Percentiles rank a stretch among this genome's conserved stretches.
phyloP scores from a whole-genome alignment of 345 rosid genomes.

The Limnanthes douglasii region DNA sequence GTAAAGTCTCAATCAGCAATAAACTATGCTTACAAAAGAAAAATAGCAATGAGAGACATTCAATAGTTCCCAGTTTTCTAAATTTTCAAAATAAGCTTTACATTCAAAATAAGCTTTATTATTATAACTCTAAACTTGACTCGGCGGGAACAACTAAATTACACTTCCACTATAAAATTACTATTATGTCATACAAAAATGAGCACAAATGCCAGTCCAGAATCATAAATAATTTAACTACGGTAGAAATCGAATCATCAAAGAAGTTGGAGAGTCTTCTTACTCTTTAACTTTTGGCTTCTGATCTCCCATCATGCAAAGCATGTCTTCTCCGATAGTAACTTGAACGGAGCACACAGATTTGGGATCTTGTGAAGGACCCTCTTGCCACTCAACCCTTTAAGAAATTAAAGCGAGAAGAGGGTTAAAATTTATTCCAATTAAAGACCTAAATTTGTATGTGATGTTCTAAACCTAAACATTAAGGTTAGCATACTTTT shows the following conservation, averaged over 20 bases:
- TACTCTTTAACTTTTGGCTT: slow-evolving; percentile 37
- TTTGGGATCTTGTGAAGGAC: slow-evolving; percentile 27
- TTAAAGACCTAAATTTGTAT: neutral
- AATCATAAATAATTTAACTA: slow-evolving; percentile 17
- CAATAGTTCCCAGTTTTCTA: too few relatives aligned
- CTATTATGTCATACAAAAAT: too few relatives aligned
- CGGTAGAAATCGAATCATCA: slow-evolving; percentile 30
- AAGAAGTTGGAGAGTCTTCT: slow-evolving; percentile 54
- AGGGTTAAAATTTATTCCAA: neutral
- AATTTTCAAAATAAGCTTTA: too few relatives aligned
- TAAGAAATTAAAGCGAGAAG: slow-evolving; percentile 8
- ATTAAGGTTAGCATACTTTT: slow-evolving; percentile 19
- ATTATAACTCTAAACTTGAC: too few relatives aligned
- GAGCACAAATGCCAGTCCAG: too few relatives aligned
- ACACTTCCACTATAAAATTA: too few relatives aligned
- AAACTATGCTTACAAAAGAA: too few relatives aligned
- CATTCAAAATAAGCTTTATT: too few relatives aligned
- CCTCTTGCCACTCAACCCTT: slow-evolving; percentile 50
- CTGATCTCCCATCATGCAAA: slow-evolving; percentile 32
- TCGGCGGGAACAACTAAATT: too few relatives aligned
- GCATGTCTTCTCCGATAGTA: slow-evolving; percentile 14
- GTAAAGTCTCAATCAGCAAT: too few relatives aligned
- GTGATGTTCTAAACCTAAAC: neutral
- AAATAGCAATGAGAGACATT: too few relatives aligned
- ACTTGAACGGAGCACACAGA: slow-evolving; percentile 38